phyloP scores from a whole-genome alignment of 2,329 filamentous ascomycete genomes.

The Periconia sp. region DNA sequence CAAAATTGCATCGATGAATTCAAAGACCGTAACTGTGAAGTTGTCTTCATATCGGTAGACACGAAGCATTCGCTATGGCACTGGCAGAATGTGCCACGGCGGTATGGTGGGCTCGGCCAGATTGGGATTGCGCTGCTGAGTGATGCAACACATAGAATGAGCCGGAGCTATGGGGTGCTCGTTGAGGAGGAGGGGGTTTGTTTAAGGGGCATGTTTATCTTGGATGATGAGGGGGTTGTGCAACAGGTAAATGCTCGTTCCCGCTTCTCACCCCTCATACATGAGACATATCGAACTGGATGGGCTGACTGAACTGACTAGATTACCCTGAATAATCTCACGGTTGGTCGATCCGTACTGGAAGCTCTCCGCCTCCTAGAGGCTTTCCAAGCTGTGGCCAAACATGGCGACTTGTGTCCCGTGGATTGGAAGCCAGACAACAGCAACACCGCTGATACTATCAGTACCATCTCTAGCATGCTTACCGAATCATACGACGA shows the following conservation, averaged over 20 bases:
- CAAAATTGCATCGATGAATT: conserved; percentile 37
- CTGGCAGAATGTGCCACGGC: conserved; percentile 36
- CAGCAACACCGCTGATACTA: conserved; percentile 19
- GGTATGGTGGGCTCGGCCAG: conserved; percentile 35
- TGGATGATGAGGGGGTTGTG: conserved; percentile 31
- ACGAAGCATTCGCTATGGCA: conserved; percentile 38
- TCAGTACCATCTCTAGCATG: conserved; percentile 33
- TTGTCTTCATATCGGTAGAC: conserved; percentile 38
- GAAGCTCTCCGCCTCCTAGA: conserved; percentile 38
- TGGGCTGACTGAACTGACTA: conserved; percentile 18
- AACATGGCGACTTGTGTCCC: conserved; percentile 39
- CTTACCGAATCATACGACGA: conserved; percentile 34
- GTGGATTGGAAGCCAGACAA: conserved; percentile 33
- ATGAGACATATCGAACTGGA: too few relatives aligned
- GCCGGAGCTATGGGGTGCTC: conserved; percentile 35
- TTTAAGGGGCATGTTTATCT: conserved; percentile 37
- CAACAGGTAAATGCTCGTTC: conserved; percentile 27
- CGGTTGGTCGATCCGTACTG: conserved; percentile 36
- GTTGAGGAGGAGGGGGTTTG: conserved; percentile 37
- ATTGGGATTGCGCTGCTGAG: conserved; percentile 35
- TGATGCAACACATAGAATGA: conserved; percentile 35
- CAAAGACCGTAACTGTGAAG: conserved; percentile 28
- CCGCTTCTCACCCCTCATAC: too few relatives aligned
- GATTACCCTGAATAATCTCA: conserved; percentile 36
- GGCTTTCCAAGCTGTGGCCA: conserved; percentile 38